phyloP scores from a whole-genome alignment of 371 early-diverging fungal genomes.

The Apophysomyces sp. region DNA sequence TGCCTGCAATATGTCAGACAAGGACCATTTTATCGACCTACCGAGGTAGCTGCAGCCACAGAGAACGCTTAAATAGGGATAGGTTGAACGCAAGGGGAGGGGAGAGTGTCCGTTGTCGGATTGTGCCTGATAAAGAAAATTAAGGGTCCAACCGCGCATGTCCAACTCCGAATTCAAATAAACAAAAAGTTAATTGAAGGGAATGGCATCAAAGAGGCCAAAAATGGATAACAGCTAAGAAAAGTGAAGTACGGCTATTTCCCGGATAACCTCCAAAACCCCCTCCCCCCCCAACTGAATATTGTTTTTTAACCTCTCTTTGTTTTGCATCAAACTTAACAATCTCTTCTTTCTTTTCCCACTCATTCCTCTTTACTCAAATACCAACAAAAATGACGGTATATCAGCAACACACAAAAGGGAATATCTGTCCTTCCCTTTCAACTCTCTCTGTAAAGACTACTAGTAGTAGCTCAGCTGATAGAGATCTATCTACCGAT shows the following conservation, averaged over 20 bases:
- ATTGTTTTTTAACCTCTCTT: neutral
- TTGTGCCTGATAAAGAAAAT: neutral
- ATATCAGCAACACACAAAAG: neutral
- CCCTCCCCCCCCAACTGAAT: neutral
- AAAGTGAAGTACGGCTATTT: neutral
- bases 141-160: neutral
- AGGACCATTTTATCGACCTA: conserved; percentile 36
- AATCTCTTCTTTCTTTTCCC: no score
- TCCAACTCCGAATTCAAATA: neutral
- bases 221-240: neutral
- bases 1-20: conserved; percentile 36
- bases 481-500: neutral
- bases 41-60: conserved; percentile 35
- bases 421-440: neutral
- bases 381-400: neutral
- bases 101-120: neutral
- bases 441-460: neutral
- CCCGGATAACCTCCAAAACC: neutral
- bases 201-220: neutral
- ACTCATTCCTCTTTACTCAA: no score
- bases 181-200: neutral
- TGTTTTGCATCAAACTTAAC: neutral
- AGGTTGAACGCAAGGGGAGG: neutral
- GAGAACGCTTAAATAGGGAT: conserved; percentile 28
- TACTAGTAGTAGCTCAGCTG: neutral